Evolutionary conservation across 768 basidiomycete species (phyloP), one percentile per base, ranked within the genome.

Genomic region (Guyanaporus albipodus): DNA sequence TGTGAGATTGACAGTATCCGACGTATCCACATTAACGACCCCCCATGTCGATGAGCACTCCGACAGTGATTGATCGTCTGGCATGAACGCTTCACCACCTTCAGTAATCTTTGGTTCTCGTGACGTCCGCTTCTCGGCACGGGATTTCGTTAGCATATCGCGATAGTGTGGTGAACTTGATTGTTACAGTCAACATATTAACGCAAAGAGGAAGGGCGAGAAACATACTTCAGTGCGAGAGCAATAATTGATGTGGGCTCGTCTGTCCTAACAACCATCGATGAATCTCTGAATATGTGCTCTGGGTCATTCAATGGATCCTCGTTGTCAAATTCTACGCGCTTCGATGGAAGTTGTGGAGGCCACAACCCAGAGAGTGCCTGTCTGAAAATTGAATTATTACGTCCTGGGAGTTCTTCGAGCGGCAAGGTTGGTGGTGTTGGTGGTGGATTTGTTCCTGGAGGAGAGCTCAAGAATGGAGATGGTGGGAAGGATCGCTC

Each of bases 241-340:
- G 96, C 94, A 53, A 98, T 93, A 59, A 98, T 96, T 15, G 95
- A 97, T 0, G 94, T 96, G 3, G 95, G 96, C 61, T 99, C 96
- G 63, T 97, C 93, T 17, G 92, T 92, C 17, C 95, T 79, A 17
- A 99, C 87, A 41, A 97, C 84, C 80, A 98, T 94, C 2, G 87
- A 84, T 14, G 91, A 92, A 60, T 95, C 94, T 29, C 90, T 78
- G 70, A 96, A 97, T 38, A 98, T 85, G 60, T 98, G 92, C 58
- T 97, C 94, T 2, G 84, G 84, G 61, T 91, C 86, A 50, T 77
- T 75, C 64, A 84, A 76, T 4, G 79, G 78, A 57, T 89, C 85
- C 10, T 86, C 84, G 5, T 45, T 71, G 58, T 85, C 81, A 52
- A 79, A 69, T 27, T 73, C 80, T 61, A 76, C 69, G 9, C 89